These are phyloP conservation scores for Ganoderma lucidum DNA, from an alignment of 1,284 basidiomycete genomes.

Conservation along the genomic window DNA sequence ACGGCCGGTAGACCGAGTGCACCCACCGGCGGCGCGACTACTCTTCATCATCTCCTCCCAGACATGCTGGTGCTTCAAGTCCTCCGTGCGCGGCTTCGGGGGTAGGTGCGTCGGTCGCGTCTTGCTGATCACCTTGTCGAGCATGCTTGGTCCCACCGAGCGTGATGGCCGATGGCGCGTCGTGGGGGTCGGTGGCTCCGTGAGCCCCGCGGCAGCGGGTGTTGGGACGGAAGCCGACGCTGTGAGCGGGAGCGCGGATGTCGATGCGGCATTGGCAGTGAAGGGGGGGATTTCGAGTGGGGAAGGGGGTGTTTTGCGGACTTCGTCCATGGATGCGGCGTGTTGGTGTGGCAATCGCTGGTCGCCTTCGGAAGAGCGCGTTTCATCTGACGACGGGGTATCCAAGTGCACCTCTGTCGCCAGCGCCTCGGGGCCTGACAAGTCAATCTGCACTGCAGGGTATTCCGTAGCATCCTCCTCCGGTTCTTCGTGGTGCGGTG, in stretches of 20 bases:
- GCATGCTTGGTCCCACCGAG: constrained; percentile 67
- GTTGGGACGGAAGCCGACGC: constrained; percentile 36
- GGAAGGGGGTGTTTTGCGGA: constrained; percentile 24
- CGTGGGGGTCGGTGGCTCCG: constrained; percentile 26
- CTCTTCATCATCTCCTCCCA: constrained; percentile 94
- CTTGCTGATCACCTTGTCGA: constrained; percentile 81
- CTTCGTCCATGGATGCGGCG: constrained; percentile 23
- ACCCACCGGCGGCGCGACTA: constrained; percentile 75
- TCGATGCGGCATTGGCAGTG: constrained; percentile 30
- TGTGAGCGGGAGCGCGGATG: constrained; percentile 38
- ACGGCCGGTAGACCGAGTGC: constrained; percentile 15
- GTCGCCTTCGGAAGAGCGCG: constrained; percentile 1
- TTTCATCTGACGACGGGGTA: constrained; percentile 15
- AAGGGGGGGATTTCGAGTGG: constrained; percentile 28
- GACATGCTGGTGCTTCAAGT: constrained; percentile 84
- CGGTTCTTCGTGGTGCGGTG: constrained; percentile 27
- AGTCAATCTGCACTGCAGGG: constrained; percentile 57
- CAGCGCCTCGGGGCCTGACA: constrained; percentile 45
- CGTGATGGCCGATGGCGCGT: constrained; percentile 54
- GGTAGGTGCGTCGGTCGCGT: constrained; percentile 86
- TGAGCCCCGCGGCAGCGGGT: constrained; percentile 28
- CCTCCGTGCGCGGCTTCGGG: constrained; percentile 84
- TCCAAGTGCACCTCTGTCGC: constrained; percentile 34
- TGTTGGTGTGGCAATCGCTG: constrained; percentile 25
- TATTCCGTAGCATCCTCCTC: constrained; percentile 38